phyloP scores from a whole-genome alignment of 2,329 filamentous ascomycete species.

The Penicillium aurantiogriseum region DNA sequence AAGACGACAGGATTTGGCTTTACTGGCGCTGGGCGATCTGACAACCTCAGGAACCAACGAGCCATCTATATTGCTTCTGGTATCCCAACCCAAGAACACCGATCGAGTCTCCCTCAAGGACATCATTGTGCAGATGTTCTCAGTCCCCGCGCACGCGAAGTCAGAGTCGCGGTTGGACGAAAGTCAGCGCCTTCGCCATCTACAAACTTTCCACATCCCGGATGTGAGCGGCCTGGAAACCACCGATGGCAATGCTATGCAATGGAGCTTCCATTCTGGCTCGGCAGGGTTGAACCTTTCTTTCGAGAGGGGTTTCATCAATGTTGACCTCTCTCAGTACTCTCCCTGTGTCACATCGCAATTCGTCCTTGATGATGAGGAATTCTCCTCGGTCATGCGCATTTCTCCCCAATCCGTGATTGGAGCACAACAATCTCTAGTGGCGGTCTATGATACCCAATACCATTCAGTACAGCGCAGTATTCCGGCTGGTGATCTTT shows the following conservation, averaged over 20 bases:
- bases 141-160: constrained; percentile 31
- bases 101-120: constrained; percentile 33
- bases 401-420: constrained; percentile 45
- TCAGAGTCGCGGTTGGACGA: constrained; percentile 17
- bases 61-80: constrained; percentile 40
- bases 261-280: constrained; percentile 43
- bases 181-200: constrained; percentile 37
- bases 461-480: constrained; percentile 48
- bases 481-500: constrained; percentile 35
- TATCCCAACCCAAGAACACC: constrained; percentile 38
- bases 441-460: constrained; percentile 48
- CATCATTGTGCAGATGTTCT: constrained; percentile 42
- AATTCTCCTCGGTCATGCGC: constrained; percentile 44
- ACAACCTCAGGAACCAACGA: constrained; percentile 27
- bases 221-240: constrained; percentile 28
- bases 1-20: constrained; percentile 41
- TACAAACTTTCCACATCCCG: constrained; percentile 39
- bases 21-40: constrained; percentile 37
- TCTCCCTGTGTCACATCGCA: constrained; percentile 39
- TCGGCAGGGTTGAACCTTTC: constrained; percentile 42
- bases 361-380: constrained; percentile 39
- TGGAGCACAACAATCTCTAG: constrained; percentile 40
- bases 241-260: constrained; percentile 26
- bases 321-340: constrained; percentile 45
- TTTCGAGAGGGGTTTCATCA: constrained; percentile 41